Base-by-base conservation (phyloP, 768 basidiomycete species). In the Cyclocybe aegerita region DNA sequence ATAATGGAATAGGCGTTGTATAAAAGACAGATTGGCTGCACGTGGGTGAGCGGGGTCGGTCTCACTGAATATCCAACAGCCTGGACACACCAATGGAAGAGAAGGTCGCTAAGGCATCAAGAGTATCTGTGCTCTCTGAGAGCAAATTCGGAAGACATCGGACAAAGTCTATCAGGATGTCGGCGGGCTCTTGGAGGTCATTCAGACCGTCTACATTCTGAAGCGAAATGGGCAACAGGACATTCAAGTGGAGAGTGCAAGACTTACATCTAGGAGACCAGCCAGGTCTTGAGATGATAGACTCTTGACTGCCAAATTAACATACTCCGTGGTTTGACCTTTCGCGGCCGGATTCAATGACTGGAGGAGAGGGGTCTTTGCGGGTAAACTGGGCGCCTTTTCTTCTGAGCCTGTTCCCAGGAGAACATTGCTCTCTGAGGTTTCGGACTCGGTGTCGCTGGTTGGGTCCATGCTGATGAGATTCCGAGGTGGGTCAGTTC, bases 361-460 rank as follows among this genome's bases (percentile, higher is more conserved):
- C 23, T 23, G 23, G 23, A 23, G 23, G 23, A 23, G 23, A 23
- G 23, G 23, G 23, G 23, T 23, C 23, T 23, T 23, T 23, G 23
- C 23, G 23, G 23, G 23, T 5, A 23, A 23, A 23, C 23, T 23
- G 23, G 23, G 23, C 23, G 23, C 23, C 23, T 23, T 23, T 23
- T 23, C 23, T 23, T 23, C 23, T 23, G 23, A 23, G 23, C 23
- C 5, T 23, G 23, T 23, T 23, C 23, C 23, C 8, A 46, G 17
- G 43, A 38, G 4, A 12, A 29, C 9, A 9, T 32, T 12, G 17
- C 30, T 23, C 17, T 14, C 34, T 14, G 44, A 46, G 34, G 59
- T 55, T 48, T 77, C 73, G 8, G 75, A 77, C 56, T 86, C 85
- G 12, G 83, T 83, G 45, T 81, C 79, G 64, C 77, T 82, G 42